Conservation (phyloP, 805 yeast species). For the Teunomyces funiuensis region DNA sequence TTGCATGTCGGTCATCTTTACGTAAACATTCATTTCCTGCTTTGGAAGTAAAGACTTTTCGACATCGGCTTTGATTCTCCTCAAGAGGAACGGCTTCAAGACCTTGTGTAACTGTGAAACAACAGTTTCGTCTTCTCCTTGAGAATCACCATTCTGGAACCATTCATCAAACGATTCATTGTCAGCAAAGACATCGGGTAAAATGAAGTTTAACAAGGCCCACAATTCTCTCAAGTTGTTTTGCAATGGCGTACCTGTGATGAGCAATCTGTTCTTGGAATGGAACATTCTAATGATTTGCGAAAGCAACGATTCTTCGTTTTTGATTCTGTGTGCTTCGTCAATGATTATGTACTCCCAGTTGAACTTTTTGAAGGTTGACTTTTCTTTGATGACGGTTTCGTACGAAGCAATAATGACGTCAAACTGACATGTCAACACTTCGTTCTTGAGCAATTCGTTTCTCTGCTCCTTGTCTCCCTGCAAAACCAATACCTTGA, state of each 20-base stretch:
- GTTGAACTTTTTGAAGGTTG: slow-evolving; percentile 60
- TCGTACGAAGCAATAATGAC: slow-evolving; percentile 73
- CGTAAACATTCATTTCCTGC: slow-evolving; percentile 69
- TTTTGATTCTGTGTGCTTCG: slow-evolving; percentile 82
- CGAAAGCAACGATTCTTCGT: slow-evolving; percentile 69
- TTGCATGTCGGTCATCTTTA: slow-evolving; percentile 79
- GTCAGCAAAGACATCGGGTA: slow-evolving; percentile 78
- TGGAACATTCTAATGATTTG: slow-evolving; percentile 74
- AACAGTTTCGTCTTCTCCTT: slow-evolving; percentile 49
- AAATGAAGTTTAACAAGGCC: slow-evolving; percentile 73
- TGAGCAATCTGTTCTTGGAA: slow-evolving; percentile 65
- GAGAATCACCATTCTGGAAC: slow-evolving; percentile 43
- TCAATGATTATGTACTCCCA: slow-evolving; percentile 81
- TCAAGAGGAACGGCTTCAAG: slow-evolving; percentile 67
- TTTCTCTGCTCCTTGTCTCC: slow-evolving; percentile 73
- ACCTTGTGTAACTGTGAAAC: slow-evolving; percentile 75
- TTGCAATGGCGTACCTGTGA: slow-evolving; percentile 83
- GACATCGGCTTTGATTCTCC: slow-evolving; percentile 80
- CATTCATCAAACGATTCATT: slow-evolving; percentile 73
- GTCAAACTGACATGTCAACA: slow-evolving; percentile 65
- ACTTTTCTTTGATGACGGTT: slow-evolving; percentile 72
- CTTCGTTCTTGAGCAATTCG: slow-evolving; percentile 47
- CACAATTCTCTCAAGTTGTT: slow-evolving; percentile 78
- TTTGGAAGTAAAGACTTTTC: slow-evolving; percentile 76
- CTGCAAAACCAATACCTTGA: slow-evolving; percentile 64